Base-by-base conservation (phyloP, 106 monocot genomes). In the Dendrobium chrysotoxum region DNA sequence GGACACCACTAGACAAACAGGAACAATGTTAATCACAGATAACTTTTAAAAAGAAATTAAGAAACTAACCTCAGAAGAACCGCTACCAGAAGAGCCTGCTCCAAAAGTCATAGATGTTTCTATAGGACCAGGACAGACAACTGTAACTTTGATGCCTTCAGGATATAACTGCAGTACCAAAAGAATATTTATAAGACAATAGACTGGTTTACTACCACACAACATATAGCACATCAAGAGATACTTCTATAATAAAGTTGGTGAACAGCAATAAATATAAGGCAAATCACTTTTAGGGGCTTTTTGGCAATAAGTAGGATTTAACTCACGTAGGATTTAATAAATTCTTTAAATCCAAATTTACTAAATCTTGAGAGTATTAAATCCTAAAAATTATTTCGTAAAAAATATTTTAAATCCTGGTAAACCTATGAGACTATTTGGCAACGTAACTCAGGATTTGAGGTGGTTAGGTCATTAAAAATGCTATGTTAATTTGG, bases 91-190 rank as follows among this genome's bases (percentile, higher is more conserved):
- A 65, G 80, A 82, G 65, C 80, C 68, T 79, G 83, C 81, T 78
- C 77, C 92, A 86, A 84, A 84, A 84, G 68, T 47, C 41, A 42
- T 83, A 21, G 81, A 85, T 80, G 98, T 93, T 64, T 85, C 73
- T 75, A 99, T 88, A 83, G 98, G 95, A 46, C 98, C 95, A 80
- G 93, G 95, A 79, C 92, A 96, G 72, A 93, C 91, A 90, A 96
- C 82, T 64, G 96, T 93, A 28, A 96, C 90, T 79, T 87, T 86
- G 55, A 96, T 93, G 39, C 93, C 96, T 85, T 91, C 88, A 53
- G 88, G 86, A 73, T 85, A 89, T 79, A 99, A 80, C 98, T 99
- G 87, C 54, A 82, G 75, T 47, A 42, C 11, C 10, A 2, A 70
- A 23, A 35, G 13, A 61, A n/a, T 20, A 35, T 28, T 70, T 70